phyloP scores from a whole-genome alignment of 2,329 filamentous ascomycete species.

The Penicillium digitatum region DNA sequence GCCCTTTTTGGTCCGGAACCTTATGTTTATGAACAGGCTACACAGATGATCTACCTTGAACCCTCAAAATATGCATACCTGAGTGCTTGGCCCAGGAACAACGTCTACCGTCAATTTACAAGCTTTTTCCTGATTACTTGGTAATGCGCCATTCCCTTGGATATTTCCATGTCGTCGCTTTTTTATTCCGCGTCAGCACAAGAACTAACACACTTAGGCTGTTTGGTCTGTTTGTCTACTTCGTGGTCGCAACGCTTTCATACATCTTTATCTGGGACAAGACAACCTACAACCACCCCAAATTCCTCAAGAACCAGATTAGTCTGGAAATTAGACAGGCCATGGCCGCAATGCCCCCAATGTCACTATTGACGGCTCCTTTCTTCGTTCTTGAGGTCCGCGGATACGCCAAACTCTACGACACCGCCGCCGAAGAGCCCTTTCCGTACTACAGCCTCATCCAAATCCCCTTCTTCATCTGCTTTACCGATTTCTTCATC shows the following conservation, averaged over 20 bases:
- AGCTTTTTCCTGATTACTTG: conserved; percentile 82
- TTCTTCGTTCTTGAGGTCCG: conserved; percentile 80
- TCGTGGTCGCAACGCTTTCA: conserved; percentile 74
- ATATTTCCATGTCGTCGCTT: neutral
- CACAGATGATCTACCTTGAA: conserved; percentile 62
- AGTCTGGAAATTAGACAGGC: conserved; percentile 79
- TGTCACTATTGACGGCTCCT: conserved; percentile 75
- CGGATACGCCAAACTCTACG: conserved; percentile 83
- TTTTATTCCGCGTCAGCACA: neutral
- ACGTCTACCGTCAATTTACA: conserved; percentile 67
- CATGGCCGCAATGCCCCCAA: conserved; percentile 69
- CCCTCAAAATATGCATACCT: conserved; percentile 74
- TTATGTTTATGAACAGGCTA: conserved; percentile 65
- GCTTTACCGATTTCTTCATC: conserved; percentile 85
- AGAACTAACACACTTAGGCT: conserved; percentile 55
- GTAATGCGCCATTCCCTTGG: conserved; percentile 49
- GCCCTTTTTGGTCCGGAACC: conserved; percentile 52
- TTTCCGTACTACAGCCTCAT: conserved; percentile 71
- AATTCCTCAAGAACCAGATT: conserved; percentile 93
- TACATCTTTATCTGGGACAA: conserved; percentile 92
- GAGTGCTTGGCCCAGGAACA: conserved; percentile 73
- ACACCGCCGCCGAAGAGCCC: conserved; percentile 69
- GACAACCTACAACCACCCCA: conserved; percentile 79
- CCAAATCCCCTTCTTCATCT: conserved; percentile 83
- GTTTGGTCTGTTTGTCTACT: conserved; percentile 81